These are phyloP conservation scores for Haberlea rhodopensis DNA, from an alignment of 257 asterid species.

Conservation along the genomic window DNA sequence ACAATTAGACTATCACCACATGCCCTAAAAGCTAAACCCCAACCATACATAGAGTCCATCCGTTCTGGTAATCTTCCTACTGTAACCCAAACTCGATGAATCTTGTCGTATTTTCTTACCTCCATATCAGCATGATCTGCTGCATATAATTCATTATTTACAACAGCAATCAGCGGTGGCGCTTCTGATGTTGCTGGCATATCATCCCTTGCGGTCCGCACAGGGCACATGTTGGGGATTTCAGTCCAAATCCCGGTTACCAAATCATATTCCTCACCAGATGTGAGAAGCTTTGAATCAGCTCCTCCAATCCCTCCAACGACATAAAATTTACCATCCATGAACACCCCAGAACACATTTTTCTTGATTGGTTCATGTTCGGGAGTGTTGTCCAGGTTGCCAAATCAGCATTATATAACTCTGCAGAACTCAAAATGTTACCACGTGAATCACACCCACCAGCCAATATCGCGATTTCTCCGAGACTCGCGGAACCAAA, in stretches of 20 bases:
- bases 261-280: constrained; percentile 51
- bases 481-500: constrained; percentile 91
- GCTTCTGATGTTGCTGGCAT: constrained; percentile 71
- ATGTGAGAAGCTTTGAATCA: constrained; percentile 33
- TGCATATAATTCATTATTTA: constrained; percentile 70
- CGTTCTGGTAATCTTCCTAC: constrained; percentile 76
- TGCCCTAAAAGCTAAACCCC: constrained; percentile 60
- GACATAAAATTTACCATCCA: constrained; percentile 69
- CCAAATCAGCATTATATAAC: constrained; percentile 45
- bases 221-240: constrained; percentile 81
- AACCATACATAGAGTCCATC: constrained; percentile 70
- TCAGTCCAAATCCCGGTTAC: constrained; percentile 61
- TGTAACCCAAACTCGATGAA: constrained; percentile 41
- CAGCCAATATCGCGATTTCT: constrained; percentile 82
- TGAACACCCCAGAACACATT: constrained; percentile 86
- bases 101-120: constrained; percentile 62
- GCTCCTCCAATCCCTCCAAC: constrained; percentile 61
- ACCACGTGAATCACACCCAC: constrained; percentile 65
- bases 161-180: constrained; percentile 87
- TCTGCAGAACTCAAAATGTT: constrained; percentile 56
- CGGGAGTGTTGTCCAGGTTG: constrained; percentile 61
- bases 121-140: constrained; percentile 84
- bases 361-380: constrained; percentile 73
- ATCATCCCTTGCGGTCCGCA: constrained; percentile 54
- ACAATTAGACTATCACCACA: constrained; percentile 61